Evolutionary conservation across 768 basidiomycete species (phyloP).

Genomic region (Tylopilus felleus): DNA sequence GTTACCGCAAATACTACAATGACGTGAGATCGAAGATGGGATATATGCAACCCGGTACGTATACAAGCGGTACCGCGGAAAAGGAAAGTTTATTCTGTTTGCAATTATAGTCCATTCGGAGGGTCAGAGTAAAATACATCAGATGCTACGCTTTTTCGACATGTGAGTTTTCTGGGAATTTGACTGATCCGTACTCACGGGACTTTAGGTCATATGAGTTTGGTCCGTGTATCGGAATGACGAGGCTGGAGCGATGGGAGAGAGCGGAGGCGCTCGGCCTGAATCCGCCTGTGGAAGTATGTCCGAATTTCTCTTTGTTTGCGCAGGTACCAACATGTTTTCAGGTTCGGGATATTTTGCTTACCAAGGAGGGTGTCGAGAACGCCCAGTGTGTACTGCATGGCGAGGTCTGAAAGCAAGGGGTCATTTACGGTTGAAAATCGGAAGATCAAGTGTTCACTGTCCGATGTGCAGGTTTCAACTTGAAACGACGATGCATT

Average conservation of each 20-base stretch:
- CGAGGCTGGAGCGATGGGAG: slow-evolving; percentile 86
- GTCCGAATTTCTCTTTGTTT: slow-evolving; percentile 11
- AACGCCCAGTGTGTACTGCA: slow-evolving; percentile 63
- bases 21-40: slow-evolving; percentile 54
- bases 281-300: slow-evolving; percentile 74
- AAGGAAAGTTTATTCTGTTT: neutral
- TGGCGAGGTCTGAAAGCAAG: slow-evolving; percentile 31
- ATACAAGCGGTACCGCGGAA: neutral
- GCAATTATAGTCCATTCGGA: slow-evolving; percentile 57
- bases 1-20: slow-evolving; percentile 50
- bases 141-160: slow-evolving; percentile 79
- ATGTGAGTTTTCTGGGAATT: slow-evolving; percentile 40
- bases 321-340: neutral
- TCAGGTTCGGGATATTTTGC: slow-evolving; percentile 77
- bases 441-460: neutral
- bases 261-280: slow-evolving; percentile 76
- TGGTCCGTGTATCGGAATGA: slow-evolving; percentile 75
- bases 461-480: neutral
- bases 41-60: slow-evolving; percentile 56
- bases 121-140: slow-evolving; percentile 58
- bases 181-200: slow-evolving; percentile 1
- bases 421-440: neutral
- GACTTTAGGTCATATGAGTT: slow-evolving; percentile 66
- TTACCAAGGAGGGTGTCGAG: slow-evolving; percentile 60
- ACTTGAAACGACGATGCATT: too few relatives aligned